Percentiles rank a stretch among this genome's conserved stretches.
phyloP scores from a whole-genome alignment of 305 asterid genomes.

The Galium porrigens region DNA sequence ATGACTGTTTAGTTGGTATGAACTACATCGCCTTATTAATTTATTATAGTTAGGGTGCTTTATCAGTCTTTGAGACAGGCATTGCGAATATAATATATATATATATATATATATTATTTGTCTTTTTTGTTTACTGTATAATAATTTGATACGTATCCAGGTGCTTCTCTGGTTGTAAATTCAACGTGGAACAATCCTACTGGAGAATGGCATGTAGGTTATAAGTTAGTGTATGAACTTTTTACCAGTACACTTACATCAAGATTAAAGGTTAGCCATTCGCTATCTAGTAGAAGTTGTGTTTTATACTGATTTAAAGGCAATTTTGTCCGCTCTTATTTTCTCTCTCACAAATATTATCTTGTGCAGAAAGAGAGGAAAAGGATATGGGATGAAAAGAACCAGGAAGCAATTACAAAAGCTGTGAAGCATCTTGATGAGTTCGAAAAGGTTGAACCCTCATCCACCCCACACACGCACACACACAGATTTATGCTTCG shows the following conservation, averaged over 20 bases:
- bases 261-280: constrained; percentile 56
- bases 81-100: too few species aligned
- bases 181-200: constrained; percentile 81
- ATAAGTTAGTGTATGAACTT: constrained; percentile 72
- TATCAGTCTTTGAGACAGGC: not conserved
- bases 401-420: constrained; percentile 75
- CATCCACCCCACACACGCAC: not conserved
- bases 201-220: constrained; percentile 91
- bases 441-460: constrained; percentile 48
- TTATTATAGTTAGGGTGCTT: not conserved
- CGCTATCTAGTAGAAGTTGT: constrained; percentile 1
- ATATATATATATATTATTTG: too few species aligned
- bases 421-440: constrained; percentile 81
- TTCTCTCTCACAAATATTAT: constrained; percentile 18
- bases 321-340: constrained; percentile 3
- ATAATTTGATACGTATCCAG: constrained; percentile 15
- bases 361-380: constrained; percentile 71
- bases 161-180: constrained; percentile 47
- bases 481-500: not conserved
- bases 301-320: constrained; percentile 6
- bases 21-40: not conserved
- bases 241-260: constrained; percentile 57
- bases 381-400: constrained; percentile 75
- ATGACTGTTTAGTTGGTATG: not conserved
- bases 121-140: not conserved